Conservation (phyloP, 75 land plant genomes). For the Isoetes taiwanensis region DNA sequence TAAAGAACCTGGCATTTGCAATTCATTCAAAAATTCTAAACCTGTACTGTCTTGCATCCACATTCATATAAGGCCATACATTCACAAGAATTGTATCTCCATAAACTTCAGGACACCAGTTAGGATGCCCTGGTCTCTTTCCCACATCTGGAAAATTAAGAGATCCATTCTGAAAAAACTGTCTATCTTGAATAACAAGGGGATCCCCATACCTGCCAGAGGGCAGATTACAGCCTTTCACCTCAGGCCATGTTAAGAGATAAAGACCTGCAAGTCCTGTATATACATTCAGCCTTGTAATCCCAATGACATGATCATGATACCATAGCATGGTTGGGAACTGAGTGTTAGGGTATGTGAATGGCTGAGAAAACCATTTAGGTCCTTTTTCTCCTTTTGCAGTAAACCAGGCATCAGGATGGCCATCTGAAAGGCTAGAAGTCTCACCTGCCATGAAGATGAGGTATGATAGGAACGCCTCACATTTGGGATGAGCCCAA, state of each 20-base stretch:
- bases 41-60: neutral
- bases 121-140: neutral
- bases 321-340: neutral
- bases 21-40: neutral
- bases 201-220: too few species aligned
- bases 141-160: neutral
- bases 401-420: slow-evolving; percentile 4
- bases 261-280: neutral
- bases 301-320: neutral
- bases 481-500: neutral
- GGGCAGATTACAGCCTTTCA: too few species aligned
- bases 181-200: neutral
- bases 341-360: neutral
- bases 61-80: slow-evolving; percentile 2
- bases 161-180: neutral
- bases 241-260: neutral
- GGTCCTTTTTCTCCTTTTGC: neutral
- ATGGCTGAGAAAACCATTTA: neutral
- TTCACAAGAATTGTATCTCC: neutral
- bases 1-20: neutral
- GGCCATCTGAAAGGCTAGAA: neutral
- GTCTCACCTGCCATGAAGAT: neutral
- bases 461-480: neutral
- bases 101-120: neutral
- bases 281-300: neutral